Conservation (phyloP, 306 rosid genomes). For the Rubus parviflorus region DNA sequence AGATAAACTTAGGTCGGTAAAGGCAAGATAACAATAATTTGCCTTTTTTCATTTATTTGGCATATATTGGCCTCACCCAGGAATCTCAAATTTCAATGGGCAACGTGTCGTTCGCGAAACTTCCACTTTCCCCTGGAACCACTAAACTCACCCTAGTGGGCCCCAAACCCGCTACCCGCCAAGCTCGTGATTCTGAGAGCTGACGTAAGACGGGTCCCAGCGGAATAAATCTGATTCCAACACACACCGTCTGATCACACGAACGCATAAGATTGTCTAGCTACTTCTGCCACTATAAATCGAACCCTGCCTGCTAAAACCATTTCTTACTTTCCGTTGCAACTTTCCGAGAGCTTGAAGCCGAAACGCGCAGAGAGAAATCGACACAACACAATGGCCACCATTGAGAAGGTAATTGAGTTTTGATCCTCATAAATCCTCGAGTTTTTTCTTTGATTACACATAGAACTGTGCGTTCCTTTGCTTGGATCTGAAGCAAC, state of each 20-base stretch:
- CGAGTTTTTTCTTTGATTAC: no score
- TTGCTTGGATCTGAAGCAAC: constrained; percentile 7
- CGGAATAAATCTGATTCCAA: neutral
- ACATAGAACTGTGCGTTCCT: neutral
- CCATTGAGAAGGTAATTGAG: constrained; percentile 1
- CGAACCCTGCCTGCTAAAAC: neutral
- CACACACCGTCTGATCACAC: constrained; percentile 10
- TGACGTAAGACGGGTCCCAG: neutral
- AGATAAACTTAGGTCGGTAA: neutral
- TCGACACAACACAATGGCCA: neutral
- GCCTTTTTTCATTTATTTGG: neutral
- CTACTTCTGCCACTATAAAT: neutral
- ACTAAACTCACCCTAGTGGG: constrained; percentile 22
- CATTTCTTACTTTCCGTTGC: neutral
- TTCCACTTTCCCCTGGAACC: constrained; percentile 37
- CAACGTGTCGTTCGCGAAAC: constrained; percentile 47
- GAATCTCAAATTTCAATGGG: neutral
- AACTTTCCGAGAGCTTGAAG: neutral
- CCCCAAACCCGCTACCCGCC: constrained; percentile 16
- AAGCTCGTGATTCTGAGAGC: neutral
- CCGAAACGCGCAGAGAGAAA: neutral
- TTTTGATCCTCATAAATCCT: neutral
- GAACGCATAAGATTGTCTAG: neutral
- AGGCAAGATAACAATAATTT: neutral
- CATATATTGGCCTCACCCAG: neutral